These are phyloP conservation scores for Solanum etuberosum DNA, from an alignment of 257 asterid species.

Conservation along the genomic window DNA sequence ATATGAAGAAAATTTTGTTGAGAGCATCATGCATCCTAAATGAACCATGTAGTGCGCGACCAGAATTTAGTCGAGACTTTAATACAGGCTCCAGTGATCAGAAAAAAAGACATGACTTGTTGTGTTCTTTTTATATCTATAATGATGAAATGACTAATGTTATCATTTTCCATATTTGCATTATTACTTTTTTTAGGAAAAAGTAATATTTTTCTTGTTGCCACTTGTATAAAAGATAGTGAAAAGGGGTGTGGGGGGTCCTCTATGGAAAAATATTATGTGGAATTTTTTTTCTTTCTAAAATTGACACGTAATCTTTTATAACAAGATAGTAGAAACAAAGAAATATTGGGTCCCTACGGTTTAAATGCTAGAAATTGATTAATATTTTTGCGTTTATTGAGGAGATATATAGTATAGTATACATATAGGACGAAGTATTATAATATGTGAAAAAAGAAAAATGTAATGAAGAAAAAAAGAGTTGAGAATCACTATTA, in stretches of 20 bases:
- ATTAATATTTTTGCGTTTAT: neutral
- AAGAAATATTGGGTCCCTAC: neutral
- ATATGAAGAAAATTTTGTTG: too few relatives aligned
- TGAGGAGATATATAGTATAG: neutral
- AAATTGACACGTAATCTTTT: neutral
- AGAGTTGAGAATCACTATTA: neutral
- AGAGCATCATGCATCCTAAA: too few relatives aligned
- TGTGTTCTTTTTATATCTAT: too few relatives aligned
- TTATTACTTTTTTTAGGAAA: neutral
- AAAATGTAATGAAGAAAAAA: neutral
- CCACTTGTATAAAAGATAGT: neutral
- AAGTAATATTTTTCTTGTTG: neutral
- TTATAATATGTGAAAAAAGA: neutral
- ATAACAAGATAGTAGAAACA: neutral
- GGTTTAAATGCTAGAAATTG: neutral
- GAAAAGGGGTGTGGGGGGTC: neutral
- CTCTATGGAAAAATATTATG: neutral
- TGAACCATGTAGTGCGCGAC: rapidly evolving
- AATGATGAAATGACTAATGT: neutral
- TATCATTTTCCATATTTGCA: neutral
- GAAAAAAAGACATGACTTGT: too few relatives aligned
- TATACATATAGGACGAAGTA: too few relatives aligned
- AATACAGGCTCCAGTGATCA: too few relatives aligned
- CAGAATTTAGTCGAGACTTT: too few relatives aligned
- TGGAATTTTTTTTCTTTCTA: neutral